Evolutionary conservation across 2,329 filamentous ascomycete species (phyloP).

Genomic region (Ambrosiella xylebori): DNA sequence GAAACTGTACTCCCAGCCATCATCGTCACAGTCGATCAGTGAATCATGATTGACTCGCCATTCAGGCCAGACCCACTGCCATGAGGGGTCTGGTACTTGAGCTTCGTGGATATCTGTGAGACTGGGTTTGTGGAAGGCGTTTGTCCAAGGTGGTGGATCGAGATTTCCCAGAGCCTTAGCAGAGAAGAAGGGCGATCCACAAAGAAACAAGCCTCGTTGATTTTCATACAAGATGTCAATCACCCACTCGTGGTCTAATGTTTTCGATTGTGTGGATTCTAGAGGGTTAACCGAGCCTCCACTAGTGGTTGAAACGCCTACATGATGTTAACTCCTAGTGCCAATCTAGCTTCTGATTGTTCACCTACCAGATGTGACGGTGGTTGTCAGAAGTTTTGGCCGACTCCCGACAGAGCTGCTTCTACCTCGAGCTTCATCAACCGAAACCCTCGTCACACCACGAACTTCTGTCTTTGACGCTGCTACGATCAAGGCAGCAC

Average conservation of each 20-base stretch:
- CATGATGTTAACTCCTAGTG: background rate
- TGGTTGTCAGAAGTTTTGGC: background rate
- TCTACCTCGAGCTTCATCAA: background rate
- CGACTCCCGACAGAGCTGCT: background rate
- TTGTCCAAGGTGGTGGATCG: conserved; percentile 80
- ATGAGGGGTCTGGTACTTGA: conserved; percentile 83
- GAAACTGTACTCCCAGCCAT: conserved; percentile 94
- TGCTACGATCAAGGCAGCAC: conserved; percentile 4
- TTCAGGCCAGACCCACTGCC: conserved; percentile 68
- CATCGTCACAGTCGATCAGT: conserved; percentile 53
- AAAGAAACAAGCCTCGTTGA: conserved; percentile 77
- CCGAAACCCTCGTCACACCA: conserved; percentile 6
- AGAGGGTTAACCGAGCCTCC: background rate
- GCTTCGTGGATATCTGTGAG: conserved; percentile 62
- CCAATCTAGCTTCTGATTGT: background rate
- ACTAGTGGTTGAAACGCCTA: background rate
- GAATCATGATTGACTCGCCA: conserved; percentile 55
- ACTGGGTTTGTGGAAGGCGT: conserved; percentile 41
- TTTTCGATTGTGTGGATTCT: background rate
- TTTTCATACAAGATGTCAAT: conserved; percentile 94
- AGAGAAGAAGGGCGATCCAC: conserved; percentile 80
- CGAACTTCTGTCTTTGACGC: conserved; percentile 7
- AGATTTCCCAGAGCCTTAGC: conserved; percentile 67
- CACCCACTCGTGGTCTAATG: conserved; percentile 30
- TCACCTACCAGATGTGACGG: background rate